Base-by-base conservation (phyloP, 2,329 filamentous ascomycete genomes). In the Clarireedia monteithiana region DNA sequence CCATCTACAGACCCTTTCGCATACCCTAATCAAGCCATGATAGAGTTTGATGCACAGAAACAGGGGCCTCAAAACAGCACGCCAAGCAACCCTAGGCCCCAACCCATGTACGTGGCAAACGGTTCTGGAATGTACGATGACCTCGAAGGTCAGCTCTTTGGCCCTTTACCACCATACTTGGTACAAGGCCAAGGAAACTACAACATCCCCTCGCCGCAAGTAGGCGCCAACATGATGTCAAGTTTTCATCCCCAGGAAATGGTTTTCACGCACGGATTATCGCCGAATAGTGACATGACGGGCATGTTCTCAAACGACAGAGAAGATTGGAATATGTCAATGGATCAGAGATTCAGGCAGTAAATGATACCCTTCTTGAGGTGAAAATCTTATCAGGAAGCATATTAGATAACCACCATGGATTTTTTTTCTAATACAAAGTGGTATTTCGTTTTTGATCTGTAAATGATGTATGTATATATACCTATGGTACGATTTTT, bases 1-100 rank as follows among this genome's bases (percentile, higher is more conserved):
- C 85, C 87, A 1, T 86, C 86, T 0, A 79, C 82, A 36, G 88
- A 92, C 64, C 87, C 88, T 0, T 86, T 92, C 60, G 86, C 85
- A 0, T 94, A 92, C 64, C 88, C 67, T 0, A 89, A 86, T 64
- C 86, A 89, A 61, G 84, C 86, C 0, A 82, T 86, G 74, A 84
- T 86, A 73, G 76, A 82, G 62, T 74, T 81, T 42, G 76, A 76
- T 9, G 47, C 53, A 3, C 47, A 50, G 24, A 69, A 68, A 48
- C 62, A 64, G 50, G 65, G 66, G 38, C 58, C 23, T 23, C 50
- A 54, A n/a, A 26, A 62, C 30, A 42, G 58, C 2, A 55, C 48
- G 0, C 45, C 59, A 26, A 52, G 56, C 34, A 50, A 48, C 15
- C 53, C 59, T 30, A 59, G 55, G 44, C 40, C 54, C 0, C 56